Evolutionary conservation across 2,329 filamentous ascomycete genomes (phyloP).

Genomic region (Aspergillus sergii): DNA sequence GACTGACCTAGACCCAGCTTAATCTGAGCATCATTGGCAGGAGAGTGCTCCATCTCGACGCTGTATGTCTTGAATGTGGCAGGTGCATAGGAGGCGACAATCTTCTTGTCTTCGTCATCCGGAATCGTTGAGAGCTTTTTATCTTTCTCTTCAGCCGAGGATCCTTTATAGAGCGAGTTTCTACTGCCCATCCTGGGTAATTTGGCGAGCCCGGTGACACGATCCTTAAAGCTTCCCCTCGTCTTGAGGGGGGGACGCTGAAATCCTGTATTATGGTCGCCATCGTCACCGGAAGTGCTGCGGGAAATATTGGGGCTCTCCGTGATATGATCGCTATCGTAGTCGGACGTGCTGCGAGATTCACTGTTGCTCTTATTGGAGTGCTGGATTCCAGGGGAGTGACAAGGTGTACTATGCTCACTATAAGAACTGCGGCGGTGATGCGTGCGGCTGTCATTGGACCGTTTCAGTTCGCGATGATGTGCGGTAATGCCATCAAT

Average conservation of each 20-base stretch:
- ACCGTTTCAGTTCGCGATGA: neutral
- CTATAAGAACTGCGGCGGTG: neutral
- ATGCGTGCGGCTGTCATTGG: neutral
- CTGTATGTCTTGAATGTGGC: neutral
- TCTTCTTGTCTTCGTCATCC: neutral
- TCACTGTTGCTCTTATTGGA: neutral
- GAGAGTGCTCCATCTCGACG: neutral
- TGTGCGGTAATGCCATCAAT: neutral
- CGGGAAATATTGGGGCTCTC: neutral
- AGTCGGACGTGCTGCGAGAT: neutral
- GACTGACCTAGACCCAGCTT: neutral
- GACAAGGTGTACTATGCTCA: neutral
- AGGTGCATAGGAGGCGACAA: neutral
- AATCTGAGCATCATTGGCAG: neutral
- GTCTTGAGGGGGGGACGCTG: neutral
- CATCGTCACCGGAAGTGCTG: neutral
- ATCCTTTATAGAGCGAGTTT: neutral
- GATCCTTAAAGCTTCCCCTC: neutral
- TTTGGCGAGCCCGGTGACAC: neutral
- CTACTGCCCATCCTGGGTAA: neutral
- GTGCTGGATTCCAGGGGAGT: neutral
- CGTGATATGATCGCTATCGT: neutral
- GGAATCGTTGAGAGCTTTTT: neutral
- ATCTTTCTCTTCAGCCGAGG: neutral
- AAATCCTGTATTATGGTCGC: neutral